A percentile compares a stretch with the other conserved stretches of the same genome.
Evolutionary conservation across 768 basidiomycete species (phyloP).

Genomic region (Phaffia tasmanica): DNA sequence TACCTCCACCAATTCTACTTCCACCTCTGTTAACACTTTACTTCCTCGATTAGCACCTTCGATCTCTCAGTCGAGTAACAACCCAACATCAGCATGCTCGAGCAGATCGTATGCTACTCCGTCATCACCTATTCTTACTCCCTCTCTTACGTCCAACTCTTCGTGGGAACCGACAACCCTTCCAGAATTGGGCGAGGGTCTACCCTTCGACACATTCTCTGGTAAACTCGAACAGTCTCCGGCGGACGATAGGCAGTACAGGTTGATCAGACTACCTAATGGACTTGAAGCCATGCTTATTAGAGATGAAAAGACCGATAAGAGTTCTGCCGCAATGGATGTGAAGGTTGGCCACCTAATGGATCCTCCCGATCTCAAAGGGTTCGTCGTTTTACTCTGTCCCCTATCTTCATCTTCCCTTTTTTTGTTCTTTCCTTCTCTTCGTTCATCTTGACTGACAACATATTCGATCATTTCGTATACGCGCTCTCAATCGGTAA

Average conservation of each 20-base stretch:
- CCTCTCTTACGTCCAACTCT: background rate
- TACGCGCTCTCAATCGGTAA: no score
- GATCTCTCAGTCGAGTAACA: background rate
- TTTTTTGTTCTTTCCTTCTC: background rate
- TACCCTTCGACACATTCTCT: conserved; percentile 40
- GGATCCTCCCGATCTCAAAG: conserved; percentile 60
- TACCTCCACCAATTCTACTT: background rate
- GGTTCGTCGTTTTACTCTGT: background rate
- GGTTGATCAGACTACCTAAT: conserved; percentile 72
- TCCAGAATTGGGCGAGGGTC: no score
- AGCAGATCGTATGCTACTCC: background rate
- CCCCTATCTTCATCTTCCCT: background rate
- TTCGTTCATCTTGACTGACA: background rate
- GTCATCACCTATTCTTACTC: background rate
- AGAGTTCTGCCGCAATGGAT: conserved; percentile 86
- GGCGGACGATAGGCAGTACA: conserved; percentile 68
- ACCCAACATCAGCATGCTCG: background rate
- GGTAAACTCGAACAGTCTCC: conserved; percentile 57
- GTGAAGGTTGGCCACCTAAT: conserved; percentile 87
- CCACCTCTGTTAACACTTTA: background rate
- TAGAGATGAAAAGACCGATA: conserved; percentile 76
- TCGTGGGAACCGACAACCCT: no score
- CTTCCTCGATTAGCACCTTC: background rate
- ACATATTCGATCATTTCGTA: no score
- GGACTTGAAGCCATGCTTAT: conserved; percentile 77